A percentile compares a stretch with the other conserved stretches of the same genome.
These are phyloP conservation scores for Colletotrichum filicis DNA, from an alignment of 2,329 filamentous ascomycete species.

Conservation along the genomic window DNA sequence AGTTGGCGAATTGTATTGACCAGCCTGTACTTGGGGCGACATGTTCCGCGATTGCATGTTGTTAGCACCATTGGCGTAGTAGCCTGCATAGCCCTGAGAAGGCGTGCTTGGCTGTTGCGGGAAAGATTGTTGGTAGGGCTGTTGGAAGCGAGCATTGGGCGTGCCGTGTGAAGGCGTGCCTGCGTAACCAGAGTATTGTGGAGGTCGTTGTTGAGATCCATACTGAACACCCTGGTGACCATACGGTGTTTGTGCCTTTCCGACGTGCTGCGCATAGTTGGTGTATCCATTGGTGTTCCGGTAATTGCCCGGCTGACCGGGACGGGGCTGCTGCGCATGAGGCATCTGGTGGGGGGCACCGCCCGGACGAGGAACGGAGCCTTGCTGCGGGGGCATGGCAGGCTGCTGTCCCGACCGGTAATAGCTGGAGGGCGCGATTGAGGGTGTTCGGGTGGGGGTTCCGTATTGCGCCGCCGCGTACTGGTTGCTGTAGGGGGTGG, in stretches of 20 bases:
- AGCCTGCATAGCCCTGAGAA: slow-evolving; percentile 48
- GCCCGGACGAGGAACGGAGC: slow-evolving; percentile 43
- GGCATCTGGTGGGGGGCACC: slow-evolving; percentile 37
- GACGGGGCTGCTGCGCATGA: slow-evolving; percentile 44
- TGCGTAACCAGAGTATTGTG: slow-evolving; percentile 51
- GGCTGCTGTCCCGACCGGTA: slow-evolving; percentile 54
- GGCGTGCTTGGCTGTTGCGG: slow-evolving; percentile 50
- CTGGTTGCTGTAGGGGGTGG: slow-evolving; percentile 55
- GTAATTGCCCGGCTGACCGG: slow-evolving; percentile 51
- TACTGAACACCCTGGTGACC: slow-evolving; percentile 63
- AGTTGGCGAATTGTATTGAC: slow-evolving; percentile 50
- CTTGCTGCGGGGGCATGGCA: slow-evolving; percentile 52
- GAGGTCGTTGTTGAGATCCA: slow-evolving; percentile 56
- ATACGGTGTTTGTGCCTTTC: slow-evolving; percentile 63
- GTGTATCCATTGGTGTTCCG: slow-evolving; percentile 60
- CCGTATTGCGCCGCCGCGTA: slow-evolving; percentile 58
- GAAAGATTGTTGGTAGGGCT: slow-evolving; percentile 49
- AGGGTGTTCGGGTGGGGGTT: slow-evolving; percentile 57
- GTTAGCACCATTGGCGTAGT: slow-evolving; percentile 57
- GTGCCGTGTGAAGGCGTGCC: slow-evolving; percentile 51
- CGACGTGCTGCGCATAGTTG: slow-evolving; percentile 60
- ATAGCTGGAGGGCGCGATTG: slow-evolving; percentile 55
- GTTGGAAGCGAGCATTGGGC: slow-evolving; percentile 54
- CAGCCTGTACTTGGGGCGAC: slow-evolving; percentile 55
- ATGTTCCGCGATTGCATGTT: slow-evolving; percentile 53